Percentiles rank a stretch among this genome's conserved stretches.
Conservation (phyloP, 192 early-diverging fungal genomes). For the Linnemannia exigua region DNA sequence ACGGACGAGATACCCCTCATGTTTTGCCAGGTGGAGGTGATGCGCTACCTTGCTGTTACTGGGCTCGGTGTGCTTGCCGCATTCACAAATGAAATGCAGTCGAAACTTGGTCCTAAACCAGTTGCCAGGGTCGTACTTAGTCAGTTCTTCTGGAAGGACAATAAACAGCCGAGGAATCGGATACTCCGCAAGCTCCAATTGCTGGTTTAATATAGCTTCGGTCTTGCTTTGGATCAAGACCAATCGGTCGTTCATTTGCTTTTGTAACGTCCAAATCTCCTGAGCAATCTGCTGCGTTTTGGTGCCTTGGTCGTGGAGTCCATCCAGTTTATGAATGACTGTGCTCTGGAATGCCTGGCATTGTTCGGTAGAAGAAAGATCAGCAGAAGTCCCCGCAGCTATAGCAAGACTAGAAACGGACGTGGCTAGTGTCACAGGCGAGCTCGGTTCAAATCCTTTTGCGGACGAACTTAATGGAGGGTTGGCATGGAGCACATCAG, state of each 20-base stretch:
- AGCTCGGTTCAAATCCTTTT: background rate
- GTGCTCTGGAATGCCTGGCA: background rate
- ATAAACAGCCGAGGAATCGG: slow-evolving; percentile 15
- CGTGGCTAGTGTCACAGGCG: background rate
- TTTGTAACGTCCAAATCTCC: slow-evolving; percentile 9
- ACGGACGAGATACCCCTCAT: background rate
- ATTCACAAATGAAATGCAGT: slow-evolving; percentile 5
- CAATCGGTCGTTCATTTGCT: slow-evolving; percentile 11
- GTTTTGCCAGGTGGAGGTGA: slow-evolving; percentile 2
- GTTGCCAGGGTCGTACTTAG: background rate
- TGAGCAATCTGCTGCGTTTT: background rate
- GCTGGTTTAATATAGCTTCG: background rate
- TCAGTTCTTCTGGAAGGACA: background rate
- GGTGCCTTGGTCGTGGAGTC: background rate
- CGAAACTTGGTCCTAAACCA: background rate
- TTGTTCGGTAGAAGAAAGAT: background rate
- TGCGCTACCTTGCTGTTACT: background rate
- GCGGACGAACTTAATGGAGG: background rate
- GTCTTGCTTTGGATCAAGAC: slow-evolving; percentile 10
- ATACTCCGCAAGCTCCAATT: slow-evolving; percentile 11
- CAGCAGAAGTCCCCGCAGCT: background rate
- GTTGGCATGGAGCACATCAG: background rate
- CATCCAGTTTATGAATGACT: background rate
- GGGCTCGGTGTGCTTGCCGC: background rate
- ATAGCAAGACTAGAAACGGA: background rate